Evolutionary conservation across 768 basidiomycete genomes (phyloP).

Genomic region (Lactarius hengduanensis): DNA sequence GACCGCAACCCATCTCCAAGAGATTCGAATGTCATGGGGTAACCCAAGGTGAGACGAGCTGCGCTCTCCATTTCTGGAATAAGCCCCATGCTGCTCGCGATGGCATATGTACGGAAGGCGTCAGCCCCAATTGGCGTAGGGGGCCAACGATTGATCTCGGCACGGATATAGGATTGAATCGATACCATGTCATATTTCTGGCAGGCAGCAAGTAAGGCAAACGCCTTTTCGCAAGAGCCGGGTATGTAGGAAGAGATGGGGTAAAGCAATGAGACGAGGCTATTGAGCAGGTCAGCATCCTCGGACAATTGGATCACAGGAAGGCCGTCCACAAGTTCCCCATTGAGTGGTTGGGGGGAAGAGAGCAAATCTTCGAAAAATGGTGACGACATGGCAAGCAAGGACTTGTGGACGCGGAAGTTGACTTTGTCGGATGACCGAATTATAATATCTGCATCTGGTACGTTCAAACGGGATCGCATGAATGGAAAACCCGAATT

Average conservation of each 20-base stretch:
- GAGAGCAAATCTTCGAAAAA: too few species aligned
- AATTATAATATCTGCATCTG: too few species aligned
- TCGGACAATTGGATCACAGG: conserved; percentile 20
- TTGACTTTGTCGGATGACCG: too few species aligned
- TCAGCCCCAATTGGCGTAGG: not conserved
- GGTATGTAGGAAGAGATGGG: not conserved
- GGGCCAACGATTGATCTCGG: not conserved
- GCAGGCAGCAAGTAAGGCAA: conserved; percentile 22
- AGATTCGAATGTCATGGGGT: not conserved
- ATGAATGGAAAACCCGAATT: too few species aligned
- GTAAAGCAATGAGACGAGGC: conserved; percentile 11
- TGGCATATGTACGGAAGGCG: not conserved
- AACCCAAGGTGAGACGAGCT: not conserved
- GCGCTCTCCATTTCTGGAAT: not conserved
- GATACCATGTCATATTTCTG: conserved; percentile 1
- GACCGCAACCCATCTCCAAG: not conserved
- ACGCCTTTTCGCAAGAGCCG: not conserved
- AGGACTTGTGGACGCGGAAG: too few species aligned
- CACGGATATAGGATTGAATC: not conserved
- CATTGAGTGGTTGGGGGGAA: not conserved
- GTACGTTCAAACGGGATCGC: too few species aligned
- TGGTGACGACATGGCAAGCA: too few species aligned
- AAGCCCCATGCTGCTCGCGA: not conserved
- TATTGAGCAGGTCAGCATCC: conserved; percentile 8
- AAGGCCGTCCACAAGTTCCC: conserved; percentile 13